Evolutionary conservation across 345 rosid species (phyloP).

Genomic region (Reutealis trisperma): DNA sequence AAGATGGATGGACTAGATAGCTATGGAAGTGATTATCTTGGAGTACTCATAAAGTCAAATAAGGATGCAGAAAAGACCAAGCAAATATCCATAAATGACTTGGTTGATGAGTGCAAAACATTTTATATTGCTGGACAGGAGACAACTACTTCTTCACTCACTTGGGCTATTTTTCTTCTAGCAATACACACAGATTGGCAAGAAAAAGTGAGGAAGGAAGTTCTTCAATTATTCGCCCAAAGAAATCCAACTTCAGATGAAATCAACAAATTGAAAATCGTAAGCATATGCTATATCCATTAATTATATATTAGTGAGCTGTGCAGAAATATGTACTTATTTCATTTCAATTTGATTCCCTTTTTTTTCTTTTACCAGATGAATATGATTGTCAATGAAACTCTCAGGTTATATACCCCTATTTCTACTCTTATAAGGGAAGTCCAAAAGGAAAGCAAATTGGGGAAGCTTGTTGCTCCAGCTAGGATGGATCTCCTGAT

Average conservation of each 20-base stretch:
- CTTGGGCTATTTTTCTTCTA: conserved; percentile 31
- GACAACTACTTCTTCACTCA: conserved; percentile 19
- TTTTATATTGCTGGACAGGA: conserved; percentile 43
- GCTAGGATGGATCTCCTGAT: conserved; percentile 12
- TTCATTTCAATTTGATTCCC: neutral
- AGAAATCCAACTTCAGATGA: conserved; percentile 31
- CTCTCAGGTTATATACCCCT: conserved; percentile 25
- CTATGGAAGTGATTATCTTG: conserved; percentile 32
- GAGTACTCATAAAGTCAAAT: conserved; percentile 23
- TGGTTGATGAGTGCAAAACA: conserved; percentile 43
- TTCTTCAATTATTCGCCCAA: conserved; percentile 24
- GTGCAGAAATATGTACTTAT: neutral
- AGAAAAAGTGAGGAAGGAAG: conserved; percentile 41
- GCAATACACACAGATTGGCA: conserved; percentile 46
- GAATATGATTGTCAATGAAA: conserved; percentile 22
- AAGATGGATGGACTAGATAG: neutral
- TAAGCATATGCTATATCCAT: conserved; percentile 11
- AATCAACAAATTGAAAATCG: conserved; percentile 33
- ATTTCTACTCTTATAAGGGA: neutral
- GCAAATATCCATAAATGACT: conserved; percentile 29
- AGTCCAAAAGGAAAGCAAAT: conserved; percentile 2
- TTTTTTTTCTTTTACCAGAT: neutral
- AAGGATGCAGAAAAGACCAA: conserved; percentile 17
- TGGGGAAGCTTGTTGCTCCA: conserved; percentile 30
- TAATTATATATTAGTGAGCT: neutral